Base-by-base conservation (phyloP, 805 yeast genomes). In the Dipodascus geniculatus region DNA sequence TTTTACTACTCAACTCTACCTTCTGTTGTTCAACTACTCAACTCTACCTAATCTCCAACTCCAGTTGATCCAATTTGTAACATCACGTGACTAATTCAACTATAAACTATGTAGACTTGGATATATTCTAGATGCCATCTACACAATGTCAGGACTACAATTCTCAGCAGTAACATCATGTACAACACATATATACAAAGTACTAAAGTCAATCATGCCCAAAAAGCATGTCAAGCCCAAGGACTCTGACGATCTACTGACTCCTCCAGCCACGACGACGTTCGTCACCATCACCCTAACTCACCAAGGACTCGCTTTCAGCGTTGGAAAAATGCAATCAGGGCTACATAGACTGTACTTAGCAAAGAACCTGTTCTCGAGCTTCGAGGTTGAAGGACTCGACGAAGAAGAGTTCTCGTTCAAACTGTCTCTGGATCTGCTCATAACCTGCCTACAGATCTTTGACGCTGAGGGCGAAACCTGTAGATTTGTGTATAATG, bases 171-270 rank as follows among this genome's bases (percentile, higher is more conserved):
- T 80, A 0, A 78, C 82, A 0, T 69, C 71, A 3, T 71, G 74
- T 35, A 61, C 76, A 19, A 65, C 70, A 8, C 80, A 78, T 55
- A 70, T 78, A 3, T 68, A 77, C 1, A 69, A 72, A 1, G 75
- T 79, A 2, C 63, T 78, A 48, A 66, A 66, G 35, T 71, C 80
- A 22, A 60, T 78, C 2, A 62, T 71, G 2, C 65, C 73, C 1
- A 71, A 75, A 42, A 73, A 75, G 8, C 60, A 64, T 20, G 66
- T 68, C 48, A 76, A 72, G 14, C 56, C 72, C n/a, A 66, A 65
- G 14, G 73, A 80, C 48, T 75, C 77, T 19, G 61, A 66, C 1
- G 85, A 85, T 0, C 58, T 81, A 11, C 71, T 75, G 23, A 76
- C 81, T 62, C 71, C 74, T 11, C 72, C 79, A 3, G 76, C 72